Percentiles rank a stretch among this genome's conserved stretches.
These are phyloP conservation scores for Vanderwaltozyma yarrowii DNA, from an alignment of 805 yeast genomes.

Conservation along the genomic window DNA sequence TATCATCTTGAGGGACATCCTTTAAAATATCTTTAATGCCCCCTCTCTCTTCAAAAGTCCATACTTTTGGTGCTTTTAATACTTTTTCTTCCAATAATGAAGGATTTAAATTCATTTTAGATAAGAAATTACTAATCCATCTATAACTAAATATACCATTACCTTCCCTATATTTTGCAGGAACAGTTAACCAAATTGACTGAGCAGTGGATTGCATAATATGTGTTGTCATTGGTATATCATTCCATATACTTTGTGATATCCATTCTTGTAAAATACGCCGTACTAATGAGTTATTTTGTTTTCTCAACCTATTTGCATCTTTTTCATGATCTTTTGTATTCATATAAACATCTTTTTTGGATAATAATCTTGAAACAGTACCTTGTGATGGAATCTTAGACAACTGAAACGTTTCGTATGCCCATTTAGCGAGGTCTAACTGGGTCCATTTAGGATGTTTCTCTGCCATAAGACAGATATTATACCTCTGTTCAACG, in stretches of 20 bases:
- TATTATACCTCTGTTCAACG: constrained; percentile 47
- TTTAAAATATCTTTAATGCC: constrained; percentile 37
- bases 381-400: constrained; percentile 61
- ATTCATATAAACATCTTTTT: constrained; percentile 37
- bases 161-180: constrained; percentile 42
- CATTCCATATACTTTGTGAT: constrained; percentile 56
- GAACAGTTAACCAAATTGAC: constrained; percentile 53
- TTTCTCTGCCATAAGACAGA: constrained; percentile 56
- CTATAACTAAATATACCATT: constrained; percentile 53
- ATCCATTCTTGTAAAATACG: constrained; percentile 62
- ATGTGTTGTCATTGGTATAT: constrained; percentile 53
- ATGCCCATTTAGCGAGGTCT: constrained; percentile 58
- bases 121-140: constrained; percentile 42
- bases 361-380: constrained; percentile 48
- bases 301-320: constrained; percentile 39
- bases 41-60: constrained; percentile 52
- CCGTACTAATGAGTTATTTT: constrained; percentile 44
- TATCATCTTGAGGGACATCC: constrained; percentile 39
- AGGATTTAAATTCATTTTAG: constrained; percentile 41
- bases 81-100: constrained; percentile 37
- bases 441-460: constrained; percentile 60
- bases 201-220: constrained; percentile 53
- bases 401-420: constrained; percentile 40
- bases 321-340: constrained; percentile 37
- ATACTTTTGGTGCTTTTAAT: constrained; percentile 39